Evolutionary conservation across 371 early-diverging fungal species (phyloP).

Genomic region (Scutellospora calospora): DNA sequence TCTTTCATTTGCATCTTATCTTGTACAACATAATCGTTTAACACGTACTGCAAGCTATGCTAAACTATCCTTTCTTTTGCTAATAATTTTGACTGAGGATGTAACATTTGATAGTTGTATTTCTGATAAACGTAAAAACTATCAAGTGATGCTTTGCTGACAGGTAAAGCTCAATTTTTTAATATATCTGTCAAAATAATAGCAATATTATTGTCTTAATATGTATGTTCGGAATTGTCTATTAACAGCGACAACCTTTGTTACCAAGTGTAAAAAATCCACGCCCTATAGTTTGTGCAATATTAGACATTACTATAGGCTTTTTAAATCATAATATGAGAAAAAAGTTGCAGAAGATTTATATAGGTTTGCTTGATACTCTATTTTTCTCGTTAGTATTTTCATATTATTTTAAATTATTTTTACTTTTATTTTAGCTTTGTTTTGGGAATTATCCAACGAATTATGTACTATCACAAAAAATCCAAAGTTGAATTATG

Average conservation of each 20-base stretch:
- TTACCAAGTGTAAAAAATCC: conserved; percentile 50
- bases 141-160: conserved; percentile 9
- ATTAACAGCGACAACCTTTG: conserved; percentile 51
- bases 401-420: too few relatives aligned
- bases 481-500: conserved; percentile 53
- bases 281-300: conserved; percentile 49
- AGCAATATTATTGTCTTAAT: not conserved
- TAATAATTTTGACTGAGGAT: conserved; percentile 52
- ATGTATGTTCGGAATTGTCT: too few relatives aligned
- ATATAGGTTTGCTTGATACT: conserved; percentile 49
- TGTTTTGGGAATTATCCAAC: conserved; percentile 54
- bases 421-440: conserved; percentile 46
- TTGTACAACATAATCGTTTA: conserved; percentile 56
- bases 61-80: conserved; percentile 48
- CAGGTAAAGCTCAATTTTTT: conserved; percentile 3
- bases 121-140: not conserved
- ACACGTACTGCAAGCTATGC: conserved; percentile 52
- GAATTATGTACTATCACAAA: conserved; percentile 49
- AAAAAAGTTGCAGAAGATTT: conserved; percentile 54
- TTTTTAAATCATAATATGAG: conserved; percentile 57
- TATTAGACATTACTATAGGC: conserved; percentile 52
- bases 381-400: too few relatives aligned
- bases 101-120: not conserved
- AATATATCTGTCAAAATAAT: not conserved
- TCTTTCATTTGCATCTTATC: conserved; percentile 55